Base-by-base conservation (phyloP, 2,329 filamentous ascomycete species). In the Leptoxyphium fumago region DNA sequence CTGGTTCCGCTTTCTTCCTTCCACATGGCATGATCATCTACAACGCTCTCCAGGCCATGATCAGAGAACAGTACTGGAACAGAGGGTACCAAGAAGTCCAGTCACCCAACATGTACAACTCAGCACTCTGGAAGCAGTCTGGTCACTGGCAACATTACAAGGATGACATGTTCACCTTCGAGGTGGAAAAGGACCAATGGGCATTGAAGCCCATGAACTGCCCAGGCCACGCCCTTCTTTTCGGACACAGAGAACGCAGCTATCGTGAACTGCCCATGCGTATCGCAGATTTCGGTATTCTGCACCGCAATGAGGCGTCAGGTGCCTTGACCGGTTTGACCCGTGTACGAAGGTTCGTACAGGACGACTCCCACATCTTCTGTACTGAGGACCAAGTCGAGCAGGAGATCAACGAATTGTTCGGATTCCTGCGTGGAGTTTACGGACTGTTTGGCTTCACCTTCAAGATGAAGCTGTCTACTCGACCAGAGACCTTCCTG, bases 181-280 rank as follows among this genome's bases (percentile, higher is more conserved):
- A 78, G 39, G 71, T 82, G 29, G 88, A 95, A 63, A 94, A 94
- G 71, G 82, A 83, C 50, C 72, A 79, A 52, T 87, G 81, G 70
- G 87, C 80, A 13, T 69, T 96, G 42, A 96, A 96, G 69, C 89
- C 89, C 26, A 96, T 96, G 91, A 96, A 96, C 69, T 98, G 91
- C 67, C 91, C 91, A 3, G 87, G 87, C 26, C 89, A 96, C 66
- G 93, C 84, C 64, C 69, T 91, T 52, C 82, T 95, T 57, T 94
- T 94, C 63, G 77, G 75, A 41, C 82, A 89, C 63, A 77, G 83
- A 43, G 83, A 85, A 58, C 77, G 85, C 56, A 91, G 82, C 64
- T 94, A 96, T 65, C 74, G 83, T 56, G 87, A 96, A 55, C 70
- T 98, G 46, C 91, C 91, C 26, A 81, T 93, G 67, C 77, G 91